phyloP scores from a whole-genome alignment of 192 early-diverging fungal genomes.

The Geranomyces variabilis region DNA sequence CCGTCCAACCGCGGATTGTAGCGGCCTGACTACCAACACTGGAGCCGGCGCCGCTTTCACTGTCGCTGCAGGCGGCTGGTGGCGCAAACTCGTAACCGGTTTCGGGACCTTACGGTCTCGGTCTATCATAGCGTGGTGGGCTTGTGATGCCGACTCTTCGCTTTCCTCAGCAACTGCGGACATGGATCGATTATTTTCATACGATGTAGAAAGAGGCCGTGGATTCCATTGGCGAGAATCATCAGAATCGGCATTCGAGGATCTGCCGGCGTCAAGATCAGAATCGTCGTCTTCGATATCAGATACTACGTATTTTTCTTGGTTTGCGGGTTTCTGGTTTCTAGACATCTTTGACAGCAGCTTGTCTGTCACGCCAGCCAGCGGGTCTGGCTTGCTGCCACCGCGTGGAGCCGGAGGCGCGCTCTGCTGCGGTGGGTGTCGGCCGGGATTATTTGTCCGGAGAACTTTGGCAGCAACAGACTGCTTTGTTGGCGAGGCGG shows the following conservation, averaged over 20 bases:
- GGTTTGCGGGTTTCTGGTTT: not conserved
- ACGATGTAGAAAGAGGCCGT: not conserved
- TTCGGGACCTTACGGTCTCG: not conserved
- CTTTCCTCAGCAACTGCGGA: constrained; percentile 13
- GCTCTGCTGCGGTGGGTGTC: not conserved
- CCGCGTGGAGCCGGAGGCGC: not conserved
- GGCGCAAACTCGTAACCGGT: not conserved
- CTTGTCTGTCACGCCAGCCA: not conserved
- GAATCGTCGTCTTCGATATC: not conserved
- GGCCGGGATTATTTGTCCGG: not conserved
- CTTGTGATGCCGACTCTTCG: not conserved
- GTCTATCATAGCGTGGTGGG: not conserved
- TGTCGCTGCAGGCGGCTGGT: not conserved
- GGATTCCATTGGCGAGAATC: not conserved
- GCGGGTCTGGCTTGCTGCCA: not conserved
- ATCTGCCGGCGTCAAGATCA: not conserved
- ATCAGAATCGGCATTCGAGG: not conserved
- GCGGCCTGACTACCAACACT: not conserved
- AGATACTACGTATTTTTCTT: not conserved
- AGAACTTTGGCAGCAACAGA: not conserved
- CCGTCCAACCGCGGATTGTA: not conserved
- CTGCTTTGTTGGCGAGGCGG: not conserved
- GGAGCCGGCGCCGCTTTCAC: not conserved
- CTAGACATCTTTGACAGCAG: not conserved
- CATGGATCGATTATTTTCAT: not conserved